Conservation (phyloP, 2,329 filamentous ascomycete genomes). For the Penicillium polonicum region DNA sequence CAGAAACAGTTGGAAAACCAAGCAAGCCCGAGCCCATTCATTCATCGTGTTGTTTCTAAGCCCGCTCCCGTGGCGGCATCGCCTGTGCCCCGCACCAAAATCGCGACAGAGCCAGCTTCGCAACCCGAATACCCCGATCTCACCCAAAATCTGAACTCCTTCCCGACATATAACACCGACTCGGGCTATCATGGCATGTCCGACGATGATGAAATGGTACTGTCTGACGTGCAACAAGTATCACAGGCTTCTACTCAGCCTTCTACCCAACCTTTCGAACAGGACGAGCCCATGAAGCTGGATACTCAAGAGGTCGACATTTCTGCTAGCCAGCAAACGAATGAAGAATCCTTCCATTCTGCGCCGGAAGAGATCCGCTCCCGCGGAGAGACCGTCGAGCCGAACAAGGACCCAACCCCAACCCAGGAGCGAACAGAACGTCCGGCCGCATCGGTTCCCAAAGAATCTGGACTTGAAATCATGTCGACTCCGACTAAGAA, state of each 20-base stretch:
- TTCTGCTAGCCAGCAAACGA: constrained; percentile 38
- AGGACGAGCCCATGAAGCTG: constrained; percentile 22
- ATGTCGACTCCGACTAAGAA: constrained; percentile 2
- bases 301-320: constrained; percentile 23
- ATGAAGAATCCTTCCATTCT: constrained; percentile 49
- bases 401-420: constrained; percentile 32
- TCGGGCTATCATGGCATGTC: constrained; percentile 51
- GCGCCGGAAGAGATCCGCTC: constrained; percentile 41
- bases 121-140: constrained; percentile 33
- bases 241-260: constrained; percentile 35
- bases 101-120: constrained; percentile 17
- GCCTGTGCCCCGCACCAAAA: constrained; percentile 21
- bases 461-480: constrained; percentile 5
- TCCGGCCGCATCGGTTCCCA: neutral
- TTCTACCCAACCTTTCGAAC: constrained; percentile 36
- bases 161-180: constrained; percentile 44
- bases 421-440: constrained; percentile 17
- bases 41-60: constrained; percentile 39
- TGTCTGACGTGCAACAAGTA: constrained; percentile 32
- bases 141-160: constrained; percentile 39
- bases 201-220: constrained; percentile 42
- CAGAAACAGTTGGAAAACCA: constrained; percentile 39
- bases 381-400: constrained; percentile 40
- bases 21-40: constrained; percentile 35
- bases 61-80: constrained; percentile 16